Evolutionary conservation across 1,284 basidiomycete species (phyloP), one percentile per base, ranked within the genome.

Genomic region (Neotropicomus parvogracilis): DNA sequence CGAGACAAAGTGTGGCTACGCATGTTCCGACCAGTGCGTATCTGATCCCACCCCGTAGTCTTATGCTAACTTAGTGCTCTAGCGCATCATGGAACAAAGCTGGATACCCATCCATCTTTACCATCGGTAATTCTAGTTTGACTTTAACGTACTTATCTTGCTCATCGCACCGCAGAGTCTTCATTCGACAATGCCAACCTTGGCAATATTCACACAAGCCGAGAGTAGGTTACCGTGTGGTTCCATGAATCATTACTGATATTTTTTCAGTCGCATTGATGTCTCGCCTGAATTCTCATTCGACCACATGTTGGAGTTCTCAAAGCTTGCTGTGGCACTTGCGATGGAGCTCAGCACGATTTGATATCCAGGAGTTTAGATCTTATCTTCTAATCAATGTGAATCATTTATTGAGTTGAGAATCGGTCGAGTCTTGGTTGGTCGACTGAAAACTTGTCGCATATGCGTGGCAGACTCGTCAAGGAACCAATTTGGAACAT

Each of bases 1-100:
- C 19, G 79, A 85, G 71, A 91, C 88, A 43, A 74, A 88, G 74
- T 95, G 94, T 68, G 92, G 94, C 27, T 98, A 98, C 65, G 94
- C 92, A 16, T 97, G 93, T 73, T 91, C 88, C 54, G 95, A 98
- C 66, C 88, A 91, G 86, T 89, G 68, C 58, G 75, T 53, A 39
- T 59, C 57, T 59, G 48, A 32, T 53, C 28, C 8, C 3, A 40
- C 14, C 35, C 34, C 57, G 52, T 44, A 56, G 57, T 51, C 50
- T 52, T 50, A 62, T 60, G 64, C 68, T 57, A 27, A 65, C 53
- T 47, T 46, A 40, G 38, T 49, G 40, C 53, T 53, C 58, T 41
- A 88, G 86, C 60, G 88, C 91, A 52, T 90, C 88, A 35, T 95
- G 90, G 88, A 71, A 69, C 52, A 91, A 88, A 72, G 89, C 86